Percentiles rank a stretch among this genome's conserved stretches.
Conservation (phyloP, 23 red algal species). For the Chondrus crispus region DNA sequence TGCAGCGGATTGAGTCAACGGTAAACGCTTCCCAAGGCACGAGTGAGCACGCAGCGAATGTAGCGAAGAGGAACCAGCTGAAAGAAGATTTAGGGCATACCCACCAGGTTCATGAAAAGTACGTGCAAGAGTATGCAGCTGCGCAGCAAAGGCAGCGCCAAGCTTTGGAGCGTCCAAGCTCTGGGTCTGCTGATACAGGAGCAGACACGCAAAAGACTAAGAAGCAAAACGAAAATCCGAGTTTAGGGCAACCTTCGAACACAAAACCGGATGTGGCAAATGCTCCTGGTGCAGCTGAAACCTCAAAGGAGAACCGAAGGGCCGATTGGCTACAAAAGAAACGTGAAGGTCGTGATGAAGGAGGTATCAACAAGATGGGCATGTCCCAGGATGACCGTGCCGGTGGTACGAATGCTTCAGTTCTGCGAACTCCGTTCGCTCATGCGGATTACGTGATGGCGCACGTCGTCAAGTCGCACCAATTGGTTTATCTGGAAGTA, state of each 20-base stretch:
- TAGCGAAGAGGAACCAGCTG: slow-evolving; percentile 17
- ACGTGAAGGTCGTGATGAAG: no score
- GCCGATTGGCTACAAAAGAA: no score
- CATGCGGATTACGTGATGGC: slow-evolving; percentile 84
- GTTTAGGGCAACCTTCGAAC: background rate
- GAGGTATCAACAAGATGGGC: background rate
- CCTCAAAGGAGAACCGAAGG: no score
- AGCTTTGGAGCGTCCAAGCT: background rate
- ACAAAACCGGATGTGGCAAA: no score
- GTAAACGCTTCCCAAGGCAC: background rate
- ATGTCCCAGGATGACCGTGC: no score
- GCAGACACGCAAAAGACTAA: background rate
- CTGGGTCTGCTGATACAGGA: no score
- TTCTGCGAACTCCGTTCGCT: slow-evolving; percentile 49
- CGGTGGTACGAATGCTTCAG: background rate
- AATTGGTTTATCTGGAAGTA: slow-evolving; percentile 75
- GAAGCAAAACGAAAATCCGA: background rate
- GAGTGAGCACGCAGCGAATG: background rate
- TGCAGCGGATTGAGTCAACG: slow-evolving; percentile 1
- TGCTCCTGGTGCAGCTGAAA: background rate
- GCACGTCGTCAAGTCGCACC: slow-evolving; percentile 60
- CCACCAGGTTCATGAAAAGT: background rate
- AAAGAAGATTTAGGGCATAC: background rate
- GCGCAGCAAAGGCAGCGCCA: slow-evolving; percentile 17
- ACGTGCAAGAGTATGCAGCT: background rate